Base-by-base conservation (phyloP, 176 grass and related monocot genomes). In the Paspalum notatum region DNA sequence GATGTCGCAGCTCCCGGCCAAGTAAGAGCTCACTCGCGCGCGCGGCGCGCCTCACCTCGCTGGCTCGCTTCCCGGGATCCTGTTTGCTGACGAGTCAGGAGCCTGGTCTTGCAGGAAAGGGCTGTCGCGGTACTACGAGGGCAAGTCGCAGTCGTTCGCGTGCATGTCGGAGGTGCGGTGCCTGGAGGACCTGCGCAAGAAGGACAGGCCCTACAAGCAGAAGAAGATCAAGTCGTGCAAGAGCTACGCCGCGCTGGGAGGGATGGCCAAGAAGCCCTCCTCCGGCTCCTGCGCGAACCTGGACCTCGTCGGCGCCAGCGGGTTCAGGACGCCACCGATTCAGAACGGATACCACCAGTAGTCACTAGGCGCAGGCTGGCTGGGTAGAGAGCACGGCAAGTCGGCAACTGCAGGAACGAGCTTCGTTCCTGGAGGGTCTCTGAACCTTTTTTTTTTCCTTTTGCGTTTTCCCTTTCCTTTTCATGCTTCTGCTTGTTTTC, bases 131-230 rank as follows among this genome's bases (percentile, higher is more conserved):
- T 80, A 90, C 77, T 97, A 91, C 83, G 76, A 92, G 72, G 91
- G 94, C 44, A 91, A 90, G 75, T 94, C 94, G 0, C 87, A 97
- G 80, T 97, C 94, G 46, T 97, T 97, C 82, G 86, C 86, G 82
- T 94, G 83, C 85, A 83, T 97, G 86, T 78, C 84, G 22, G 75
- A 86, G 68, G 94, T 87, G 59, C 78, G 80, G 66, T 82, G 72
- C 71, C 44, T 97, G 42, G 89, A 92, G 42, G 94, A 97, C 80
- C 82, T 97, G 72, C 84, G 71, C 20, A 97, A 97, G 82, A 84
- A 86, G 75, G 91, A 90, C 78, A 94, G 44, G 32, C 80, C 87
- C 20, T 67, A 67, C 53, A 79, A 83, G 77, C 88, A 79, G 87
- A 90, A 79, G 87, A 91, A 77, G 87, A 64, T 88, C n/a, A 94